A percentile compares a stretch with the other conserved stretches of the same genome.
phyloP scores from a whole-genome alignment of 2,329 filamentous ascomycete species.

The Paecilomyces fulvus region DNA sequence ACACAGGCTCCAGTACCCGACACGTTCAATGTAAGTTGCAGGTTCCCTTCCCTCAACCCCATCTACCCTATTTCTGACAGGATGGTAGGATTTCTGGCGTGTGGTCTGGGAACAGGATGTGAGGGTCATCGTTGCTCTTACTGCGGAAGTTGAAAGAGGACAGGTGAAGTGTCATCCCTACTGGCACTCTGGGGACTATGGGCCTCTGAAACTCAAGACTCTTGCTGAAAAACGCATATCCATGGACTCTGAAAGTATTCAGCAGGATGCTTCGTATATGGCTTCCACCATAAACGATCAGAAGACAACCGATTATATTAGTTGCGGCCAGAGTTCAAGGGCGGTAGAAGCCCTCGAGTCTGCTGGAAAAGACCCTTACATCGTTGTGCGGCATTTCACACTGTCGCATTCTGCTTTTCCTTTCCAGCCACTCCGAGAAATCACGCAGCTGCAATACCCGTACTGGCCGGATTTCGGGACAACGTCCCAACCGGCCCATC shows the following conservation, averaged over 20 bases:
- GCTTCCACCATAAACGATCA: constrained; percentile 28
- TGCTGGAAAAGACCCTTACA: constrained; percentile 56
- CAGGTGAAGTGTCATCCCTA: constrained; percentile 94
- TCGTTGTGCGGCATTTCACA: constrained; percentile 79
- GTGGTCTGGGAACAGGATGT: constrained; percentile 96
- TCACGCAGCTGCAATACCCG: constrained; percentile 89
- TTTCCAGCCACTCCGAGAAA: constrained; percentile 78
- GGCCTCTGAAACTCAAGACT: constrained; percentile 62
- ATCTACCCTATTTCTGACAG: constrained; percentile 17
- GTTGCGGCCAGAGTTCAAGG: constrained; percentile 18
- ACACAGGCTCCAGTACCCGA: constrained; percentile 88
- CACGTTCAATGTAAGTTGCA: constrained; percentile 68
- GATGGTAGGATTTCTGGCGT: constrained; percentile 82
- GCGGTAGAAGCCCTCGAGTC: constrained; percentile 20
- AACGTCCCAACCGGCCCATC: constrained; percentile 76
- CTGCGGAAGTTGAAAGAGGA: constrained; percentile 85
- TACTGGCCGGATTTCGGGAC: constrained; percentile 98
- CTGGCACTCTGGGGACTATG: constrained; percentile 75
- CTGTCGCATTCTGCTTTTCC: constrained; percentile 68
- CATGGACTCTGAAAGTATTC: constrained; percentile 54
- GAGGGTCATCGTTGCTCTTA: constrained; percentile 91
- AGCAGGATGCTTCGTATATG: constrained; percentile 29
- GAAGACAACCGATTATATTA: constrained; percentile 25
- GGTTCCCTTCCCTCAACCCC: constrained; percentile 1
- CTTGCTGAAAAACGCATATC: constrained; percentile 77